Conservation (phyloP, 2,329 filamentous ascomycete genomes). For the Pseudopyricularia javanii region DNA sequence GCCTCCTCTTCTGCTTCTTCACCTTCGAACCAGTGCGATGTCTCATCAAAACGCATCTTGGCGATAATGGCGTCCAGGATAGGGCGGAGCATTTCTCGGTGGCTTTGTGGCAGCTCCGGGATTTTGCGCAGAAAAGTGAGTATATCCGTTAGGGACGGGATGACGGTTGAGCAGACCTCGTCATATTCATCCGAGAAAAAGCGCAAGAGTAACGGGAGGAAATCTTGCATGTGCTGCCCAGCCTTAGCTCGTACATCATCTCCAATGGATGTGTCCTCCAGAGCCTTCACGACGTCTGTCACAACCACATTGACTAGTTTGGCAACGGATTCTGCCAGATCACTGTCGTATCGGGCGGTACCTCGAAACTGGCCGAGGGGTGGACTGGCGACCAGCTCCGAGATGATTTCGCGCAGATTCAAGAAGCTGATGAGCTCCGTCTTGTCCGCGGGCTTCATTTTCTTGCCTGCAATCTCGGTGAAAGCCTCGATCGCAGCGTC, state of each 20-base stretch:
- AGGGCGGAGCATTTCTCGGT: slow-evolving; percentile 71
- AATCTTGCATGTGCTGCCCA: slow-evolving; percentile 69
- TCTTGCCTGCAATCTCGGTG: slow-evolving; percentile 93
- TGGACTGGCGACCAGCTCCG: slow-evolving; percentile 74
- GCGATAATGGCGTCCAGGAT: slow-evolving; percentile 84
- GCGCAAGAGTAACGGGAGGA: slow-evolving; percentile 75
- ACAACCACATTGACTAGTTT: slow-evolving; percentile 89
- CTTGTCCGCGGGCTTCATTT: slow-evolving; percentile 92
- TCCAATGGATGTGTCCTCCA: slow-evolving; percentile 55
- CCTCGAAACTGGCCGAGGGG: slow-evolving; percentile 66
- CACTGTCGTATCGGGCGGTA: slow-evolving; percentile 83
- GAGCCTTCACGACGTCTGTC: slow-evolving; percentile 72
- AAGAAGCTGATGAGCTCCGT: slow-evolving; percentile 86
- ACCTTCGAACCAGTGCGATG: slow-evolving; percentile 82
- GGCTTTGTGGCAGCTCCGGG: slow-evolving; percentile 58
- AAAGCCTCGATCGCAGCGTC: slow-evolving; percentile 90
- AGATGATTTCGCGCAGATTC: slow-evolving; percentile 74
- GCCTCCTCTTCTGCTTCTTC: slow-evolving; percentile 94
- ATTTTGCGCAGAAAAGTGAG: slow-evolving; percentile 82
- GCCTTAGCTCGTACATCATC: slow-evolving; percentile 59
- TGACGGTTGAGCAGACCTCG: slow-evolving; percentile 92
- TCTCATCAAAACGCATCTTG: slow-evolving; percentile 98
- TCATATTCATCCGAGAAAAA: slow-evolving; percentile 98
- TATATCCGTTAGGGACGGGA: slow-evolving; percentile 84
- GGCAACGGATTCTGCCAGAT: slow-evolving; percentile 87